These are phyloP conservation scores for Tetratostichococcus sp. DNA, from an alignment of 139 green algal species.

Conservation along the genomic window DNA sequence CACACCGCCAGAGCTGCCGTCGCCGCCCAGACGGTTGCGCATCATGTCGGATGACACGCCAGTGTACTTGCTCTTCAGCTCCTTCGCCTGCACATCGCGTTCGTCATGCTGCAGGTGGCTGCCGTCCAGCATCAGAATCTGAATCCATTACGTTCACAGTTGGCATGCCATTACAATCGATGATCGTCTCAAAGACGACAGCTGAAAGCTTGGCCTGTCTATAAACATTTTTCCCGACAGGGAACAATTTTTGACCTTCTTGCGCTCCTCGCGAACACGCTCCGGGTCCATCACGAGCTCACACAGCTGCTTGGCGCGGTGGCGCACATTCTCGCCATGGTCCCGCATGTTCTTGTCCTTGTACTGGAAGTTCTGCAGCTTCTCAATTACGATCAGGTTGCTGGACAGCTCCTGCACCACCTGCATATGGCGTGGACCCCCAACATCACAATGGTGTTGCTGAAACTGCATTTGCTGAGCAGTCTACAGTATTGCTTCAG, in stretches of 20 bases:
- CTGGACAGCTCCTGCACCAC: conserved; percentile 60
- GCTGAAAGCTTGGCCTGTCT: no score
- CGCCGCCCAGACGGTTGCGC: conserved; percentile 20
- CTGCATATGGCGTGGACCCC: conserved; percentile 33
- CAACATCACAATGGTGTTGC: not conserved
- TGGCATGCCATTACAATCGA: no score
- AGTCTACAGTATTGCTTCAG: not conserved
- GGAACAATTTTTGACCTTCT: no score
- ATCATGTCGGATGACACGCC: conserved; percentile 57
- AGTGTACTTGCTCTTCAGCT: conserved; percentile 67
- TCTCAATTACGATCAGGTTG: conserved; percentile 58
- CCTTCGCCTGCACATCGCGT: conserved; percentile 34
- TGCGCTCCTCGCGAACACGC: conserved; percentile 56
- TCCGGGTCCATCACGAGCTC: conserved; percentile 57
- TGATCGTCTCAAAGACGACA: no score
- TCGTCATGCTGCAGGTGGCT: not conserved
- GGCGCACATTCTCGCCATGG: conserved; percentile 82
- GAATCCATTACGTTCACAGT: no score
- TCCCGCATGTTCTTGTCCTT: conserved; percentile 73
- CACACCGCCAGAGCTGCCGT: not conserved
- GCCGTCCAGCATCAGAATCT: no score
- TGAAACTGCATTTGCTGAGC: no score
- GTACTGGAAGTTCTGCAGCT: conserved; percentile 78
- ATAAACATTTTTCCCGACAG: no score
- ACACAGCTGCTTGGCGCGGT: conserved; percentile 72